Base-by-base conservation (phyloP, 805 yeast genomes). In the Saccharomycodes ludwigii region DNA sequence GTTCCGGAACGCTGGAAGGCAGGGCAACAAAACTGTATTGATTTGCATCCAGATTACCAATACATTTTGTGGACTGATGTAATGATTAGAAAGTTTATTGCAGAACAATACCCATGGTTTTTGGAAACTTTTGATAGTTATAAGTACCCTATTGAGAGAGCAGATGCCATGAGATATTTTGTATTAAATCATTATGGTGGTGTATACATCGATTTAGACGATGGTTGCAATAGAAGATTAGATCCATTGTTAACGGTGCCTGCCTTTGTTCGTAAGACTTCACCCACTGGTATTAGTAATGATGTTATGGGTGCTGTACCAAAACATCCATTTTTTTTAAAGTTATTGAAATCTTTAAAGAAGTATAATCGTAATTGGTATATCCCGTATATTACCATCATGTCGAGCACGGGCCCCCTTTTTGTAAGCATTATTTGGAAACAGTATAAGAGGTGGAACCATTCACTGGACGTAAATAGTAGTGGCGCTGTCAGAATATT, bases 291-390 rank as follows among this genome's bases (percentile, higher is more conserved):
- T 32, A 73, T 86, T 24, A 81, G 94, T 4, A 86, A 86, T 53
- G 95, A 85, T 51, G 85, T 85, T 11, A 80, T 86, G 94, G 95
- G 94, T 8, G 62, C 88, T 3, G 76, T 79, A 9, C 94, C 93
- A 21, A 62, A 66, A 30, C 96, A 86, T 54, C 94, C 95, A 3
- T 82, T 85, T 57, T 83, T 82, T 60, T 52, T 67, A 29, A 76
- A 75, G 47, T 79, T 68, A 12, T 67, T 83, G 38, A 78, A 76
- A 39, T 68, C 68, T 29, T 62, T 86, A 38, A 56, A 73, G 39
- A 63, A 56, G 31, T 77, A 71, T 48, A 73, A 83, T 47, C 65
- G 68, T 42, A 78, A 81, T 54, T 84, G 93, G 80, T 56, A 79
- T 22, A 73, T 83, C 12, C 94, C 95, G 10, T 86, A 86, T 58